These are phyloP conservation scores for Mycena vulgaris DNA, from an alignment of 768 basidiomycete genomes.

Conservation along the genomic window DNA sequence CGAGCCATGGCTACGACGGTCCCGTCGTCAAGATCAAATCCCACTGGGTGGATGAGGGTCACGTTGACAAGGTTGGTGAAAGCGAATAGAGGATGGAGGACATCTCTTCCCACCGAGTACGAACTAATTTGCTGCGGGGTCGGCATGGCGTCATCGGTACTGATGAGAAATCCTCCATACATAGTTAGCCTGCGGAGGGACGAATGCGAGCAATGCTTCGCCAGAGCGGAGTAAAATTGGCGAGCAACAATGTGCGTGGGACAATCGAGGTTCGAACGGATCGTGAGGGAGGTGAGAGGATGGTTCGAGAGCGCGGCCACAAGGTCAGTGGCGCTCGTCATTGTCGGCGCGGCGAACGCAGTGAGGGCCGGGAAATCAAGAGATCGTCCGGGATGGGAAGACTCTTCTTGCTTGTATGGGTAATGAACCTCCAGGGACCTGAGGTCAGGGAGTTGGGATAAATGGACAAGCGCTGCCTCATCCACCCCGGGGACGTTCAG, in stretches of 20 bases:
- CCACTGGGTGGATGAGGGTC: background rate
- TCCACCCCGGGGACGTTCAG: background rate
- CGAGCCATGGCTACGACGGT: background rate
- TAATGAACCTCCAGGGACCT: background rate
- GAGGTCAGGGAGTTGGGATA: background rate
- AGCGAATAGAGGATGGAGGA: background rate
- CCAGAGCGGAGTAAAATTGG: background rate
- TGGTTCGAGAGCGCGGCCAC: background rate
- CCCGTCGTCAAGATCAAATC: background rate
- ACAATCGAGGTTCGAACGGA: background rate
- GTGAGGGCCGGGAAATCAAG: background rate
- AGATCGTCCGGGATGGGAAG: too few species aligned
- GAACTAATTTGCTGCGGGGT: background rate
- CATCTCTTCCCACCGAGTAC: background rate
- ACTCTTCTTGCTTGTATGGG: too few species aligned
- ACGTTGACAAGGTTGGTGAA: background rate
- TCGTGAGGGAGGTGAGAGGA: background rate
- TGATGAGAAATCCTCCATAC: background rate
- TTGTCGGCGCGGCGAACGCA: background rate
- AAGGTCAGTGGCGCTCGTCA: background rate
- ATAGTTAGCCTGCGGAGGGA: background rate
- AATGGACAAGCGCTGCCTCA: background rate
- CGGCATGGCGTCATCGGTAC: background rate
- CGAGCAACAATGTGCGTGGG: background rate
- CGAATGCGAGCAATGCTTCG: background rate